These are phyloP conservation scores for Teunomyces pallodes DNA, from an alignment of 805 yeast genomes.

Conservation along the genomic window DNA sequence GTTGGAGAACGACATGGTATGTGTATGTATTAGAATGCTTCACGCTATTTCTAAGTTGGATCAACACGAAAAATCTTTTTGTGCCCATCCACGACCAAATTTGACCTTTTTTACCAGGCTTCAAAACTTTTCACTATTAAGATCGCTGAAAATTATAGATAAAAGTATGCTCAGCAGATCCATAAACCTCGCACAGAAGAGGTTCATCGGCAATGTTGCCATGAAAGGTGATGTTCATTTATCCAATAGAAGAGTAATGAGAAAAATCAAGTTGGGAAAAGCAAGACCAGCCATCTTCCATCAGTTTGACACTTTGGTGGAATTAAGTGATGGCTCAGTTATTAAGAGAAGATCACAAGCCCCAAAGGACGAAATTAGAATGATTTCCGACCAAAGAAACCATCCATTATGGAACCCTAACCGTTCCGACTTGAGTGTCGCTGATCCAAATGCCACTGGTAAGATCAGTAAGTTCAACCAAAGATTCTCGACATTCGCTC, in stretches of 20 bases:
- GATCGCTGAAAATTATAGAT: not conserved
- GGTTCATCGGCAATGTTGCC: conserved; percentile 3
- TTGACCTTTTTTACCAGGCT: conserved; percentile 3
- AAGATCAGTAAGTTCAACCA: conserved; percentile 72
- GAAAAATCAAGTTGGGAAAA: conserved; percentile 71
- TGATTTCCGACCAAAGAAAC: conserved; percentile 87
- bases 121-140: not conserved
- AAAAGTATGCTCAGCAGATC: not conserved
- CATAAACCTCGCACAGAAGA: conserved; percentile 2
- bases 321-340: conserved; percentile 92
- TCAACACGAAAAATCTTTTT: conserved; percentile 5
- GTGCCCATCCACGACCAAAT: conserved; percentile 8
- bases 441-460: conserved; percentile 83
- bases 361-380: conserved; percentile 82
- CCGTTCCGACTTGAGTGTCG: conserved; percentile 68
- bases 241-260: conserved; percentile 57
- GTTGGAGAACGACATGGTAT: conserved; percentile 76
- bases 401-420: conserved; percentile 86
- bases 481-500: conserved; percentile 51
- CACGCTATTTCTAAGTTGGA: conserved; percentile 1
- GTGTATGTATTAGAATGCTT: not conserved
- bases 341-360: conserved; percentile 77
- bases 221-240: conserved; percentile 39
- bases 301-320: conserved; percentile 86
- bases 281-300: conserved; percentile 93